Evolutionary conservation across 352 stramenopile species (phyloP), one percentile per base, ranked within the genome.

Genomic region (Phytophthora pini): DNA sequence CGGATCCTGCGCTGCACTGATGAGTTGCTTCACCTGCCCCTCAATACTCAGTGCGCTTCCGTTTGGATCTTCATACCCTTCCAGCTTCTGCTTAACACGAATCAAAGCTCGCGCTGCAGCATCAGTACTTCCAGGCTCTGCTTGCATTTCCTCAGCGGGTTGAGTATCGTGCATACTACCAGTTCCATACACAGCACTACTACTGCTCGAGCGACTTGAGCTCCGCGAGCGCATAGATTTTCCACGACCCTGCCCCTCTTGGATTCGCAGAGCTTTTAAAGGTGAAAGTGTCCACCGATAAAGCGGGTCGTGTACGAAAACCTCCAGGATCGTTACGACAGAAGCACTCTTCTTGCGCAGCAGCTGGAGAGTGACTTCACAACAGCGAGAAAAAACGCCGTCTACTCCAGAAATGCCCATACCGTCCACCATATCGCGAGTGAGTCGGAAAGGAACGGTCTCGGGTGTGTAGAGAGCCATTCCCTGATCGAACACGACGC

Each of bases 401-500:
- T 99, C 96, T 6, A 94, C 95, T 27, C 97, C 98, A 10, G 82
- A 95, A 15, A 98, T 86, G 12, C 98, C 98, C 97, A 99, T 99
- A 26, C 97, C 98, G 75, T 99, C 98, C n/a, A 99, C 92, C 6
- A 99, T 81, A 59, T 99, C 98, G 12, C 97, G 85, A 15, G 97
- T 99, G 5, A 99, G 86, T 17, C 98, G 96, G 76, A 99, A 99
- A 11, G 98, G 98, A 38, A 99, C 97, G 1, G 88, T 98, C 80
- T 99, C 98, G 1, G 98, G 98, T 20, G 92, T 98, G 55, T 86
- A 89, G 4, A 99, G 72, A 58, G 84, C 85, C 87, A 96, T 94
- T 6, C 87, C 88, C 65, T 99, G 97, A 64, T 99, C 98, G 83
- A 99, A 99, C 10, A 99, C 96, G 43, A 99, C 97, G 9, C 98